Percentiles rank a stretch among this genome's conserved stretches.
Conservation (phyloP, 768 basidiomycete genomes). For the Chiua virens region DNA sequence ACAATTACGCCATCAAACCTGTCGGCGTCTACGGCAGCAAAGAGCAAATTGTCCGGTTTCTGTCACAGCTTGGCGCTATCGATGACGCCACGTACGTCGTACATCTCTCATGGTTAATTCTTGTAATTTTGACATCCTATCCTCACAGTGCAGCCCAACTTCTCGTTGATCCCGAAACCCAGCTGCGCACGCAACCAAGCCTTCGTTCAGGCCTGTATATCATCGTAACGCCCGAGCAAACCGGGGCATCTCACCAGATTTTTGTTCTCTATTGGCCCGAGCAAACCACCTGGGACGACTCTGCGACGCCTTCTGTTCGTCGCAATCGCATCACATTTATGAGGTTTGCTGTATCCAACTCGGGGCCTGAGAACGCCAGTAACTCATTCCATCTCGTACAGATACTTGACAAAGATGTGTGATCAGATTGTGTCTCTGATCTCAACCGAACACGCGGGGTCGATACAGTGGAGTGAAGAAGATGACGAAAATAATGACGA, state of each 20-base stretch:
- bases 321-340: constrained; percentile 62
- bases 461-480: constrained; percentile 47
- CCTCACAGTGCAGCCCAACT: constrained; percentile 12
- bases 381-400: constrained; percentile 12
- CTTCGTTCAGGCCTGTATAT: constrained; percentile 26
- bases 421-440: constrained; percentile 56
- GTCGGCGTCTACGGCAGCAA: constrained; percentile 60
- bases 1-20: constrained; percentile 45
- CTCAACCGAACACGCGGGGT: constrained; percentile 45
- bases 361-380: background rate
- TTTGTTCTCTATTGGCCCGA: constrained; percentile 66
- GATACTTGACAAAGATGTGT: constrained; percentile 59
- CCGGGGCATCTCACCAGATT: constrained; percentile 23
- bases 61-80: constrained; percentile 37
- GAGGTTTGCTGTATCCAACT: constrained; percentile 38
- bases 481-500: constrained; percentile 27
- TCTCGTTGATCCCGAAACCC: constrained; percentile 8
- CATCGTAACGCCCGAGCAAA: constrained; percentile 5
- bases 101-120: background rate
- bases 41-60: constrained; percentile 47
- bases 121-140: background rate
- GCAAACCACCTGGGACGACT: constrained; percentile 56
- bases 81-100: constrained; percentile 40
- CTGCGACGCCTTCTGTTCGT: constrained; percentile 41
- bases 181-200: constrained; percentile 3